Percentiles rank a stretch among this genome's conserved stretches.
These are phyloP conservation scores for Zarea fungicola DNA, from an alignment of 2,329 filamentous ascomycete genomes.

Conservation along the genomic window DNA sequence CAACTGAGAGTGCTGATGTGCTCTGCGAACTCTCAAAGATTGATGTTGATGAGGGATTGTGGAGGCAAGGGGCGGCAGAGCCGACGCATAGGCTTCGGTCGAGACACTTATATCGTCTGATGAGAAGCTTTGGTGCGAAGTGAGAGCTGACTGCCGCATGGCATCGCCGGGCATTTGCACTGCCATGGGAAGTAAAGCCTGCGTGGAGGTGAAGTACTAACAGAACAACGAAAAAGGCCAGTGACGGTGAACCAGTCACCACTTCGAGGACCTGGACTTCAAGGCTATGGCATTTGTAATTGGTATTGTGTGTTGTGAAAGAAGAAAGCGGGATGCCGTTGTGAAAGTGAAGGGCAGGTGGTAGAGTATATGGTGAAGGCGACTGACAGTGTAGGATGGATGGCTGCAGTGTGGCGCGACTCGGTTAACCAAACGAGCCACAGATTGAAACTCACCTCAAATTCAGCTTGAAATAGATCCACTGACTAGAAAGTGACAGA, in stretches of 20 bases:
- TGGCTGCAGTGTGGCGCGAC: too few species aligned
- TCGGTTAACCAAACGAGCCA: too few species aligned
- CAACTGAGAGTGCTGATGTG: not conserved
- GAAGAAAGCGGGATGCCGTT: not conserved
- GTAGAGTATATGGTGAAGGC: too few species aligned
- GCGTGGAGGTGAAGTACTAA: not conserved
- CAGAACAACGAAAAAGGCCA: not conserved
- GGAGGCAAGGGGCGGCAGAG: not conserved
- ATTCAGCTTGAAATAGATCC: too few species aligned
- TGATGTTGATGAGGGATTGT: not conserved
- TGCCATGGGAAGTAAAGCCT: not conserved
- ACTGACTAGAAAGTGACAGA: too few species aligned
- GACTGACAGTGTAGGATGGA: too few species aligned
- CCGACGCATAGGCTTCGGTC: not conserved
- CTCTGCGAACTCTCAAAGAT: slow-evolving; percentile 18
- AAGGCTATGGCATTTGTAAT: not conserved
- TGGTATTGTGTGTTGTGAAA: not conserved
- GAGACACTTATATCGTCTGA: not conserved
- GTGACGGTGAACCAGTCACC: not conserved
- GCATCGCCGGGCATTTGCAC: not conserved
- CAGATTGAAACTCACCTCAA: too few species aligned
- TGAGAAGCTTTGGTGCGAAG: not conserved
- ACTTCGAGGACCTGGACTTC: not conserved
- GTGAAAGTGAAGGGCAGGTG: too few species aligned
- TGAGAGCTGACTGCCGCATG: not conserved